Evolutionary conservation across 2,329 filamentous ascomycete species (phyloP).

Genomic region (Aspergillus fructus): DNA sequence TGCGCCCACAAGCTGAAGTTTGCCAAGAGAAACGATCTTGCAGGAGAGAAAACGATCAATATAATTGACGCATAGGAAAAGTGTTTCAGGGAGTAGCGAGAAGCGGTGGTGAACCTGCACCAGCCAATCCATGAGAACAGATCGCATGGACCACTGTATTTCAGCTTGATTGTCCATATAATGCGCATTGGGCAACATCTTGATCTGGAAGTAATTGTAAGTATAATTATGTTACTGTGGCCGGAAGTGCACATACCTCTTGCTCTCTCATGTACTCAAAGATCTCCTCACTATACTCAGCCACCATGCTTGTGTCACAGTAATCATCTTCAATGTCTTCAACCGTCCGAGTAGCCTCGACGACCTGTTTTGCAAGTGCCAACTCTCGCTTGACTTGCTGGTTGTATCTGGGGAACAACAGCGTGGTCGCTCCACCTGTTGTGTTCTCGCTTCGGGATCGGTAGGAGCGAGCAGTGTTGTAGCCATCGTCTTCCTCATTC

Average conservation of each 20-base stretch:
- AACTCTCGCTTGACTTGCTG: conserved; percentile 71
- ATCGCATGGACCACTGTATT: conserved; percentile 98
- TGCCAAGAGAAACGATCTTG: conserved; percentile 92
- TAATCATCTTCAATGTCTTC: conserved; percentile 85
- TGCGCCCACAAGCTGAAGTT: conserved; percentile 92
- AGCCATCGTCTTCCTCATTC: conserved; percentile 68
- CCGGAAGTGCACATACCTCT: conserved; percentile 62
- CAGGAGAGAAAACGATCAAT: conserved; percentile 93
- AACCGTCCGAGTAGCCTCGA: conserved; percentile 63
- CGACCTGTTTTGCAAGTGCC: conserved; percentile 63
- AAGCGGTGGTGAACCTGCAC: conserved; percentile 95
- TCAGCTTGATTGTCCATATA: conserved; percentile 99
- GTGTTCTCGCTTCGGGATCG: conserved; percentile 75
- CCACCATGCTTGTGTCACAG: conserved; percentile 96
- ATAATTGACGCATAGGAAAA: conserved; percentile 94
- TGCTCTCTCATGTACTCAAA: conserved; percentile 87
- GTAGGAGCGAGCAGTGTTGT: conserved; percentile 74
- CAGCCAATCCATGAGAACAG: conserved; percentile 96
- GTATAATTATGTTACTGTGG: conserved; percentile 4
- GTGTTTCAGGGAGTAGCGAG: conserved; percentile 83
- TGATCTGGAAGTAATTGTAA: conserved; percentile 54
- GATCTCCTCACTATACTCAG: conserved; percentile 94
- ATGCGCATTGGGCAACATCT: conserved; percentile 80
- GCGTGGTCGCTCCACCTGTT: conserved; percentile 60
- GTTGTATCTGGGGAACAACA: conserved; percentile 72